Conservation (phyloP, 139 green algal genomes). For the Chlorella sp. region DNA sequence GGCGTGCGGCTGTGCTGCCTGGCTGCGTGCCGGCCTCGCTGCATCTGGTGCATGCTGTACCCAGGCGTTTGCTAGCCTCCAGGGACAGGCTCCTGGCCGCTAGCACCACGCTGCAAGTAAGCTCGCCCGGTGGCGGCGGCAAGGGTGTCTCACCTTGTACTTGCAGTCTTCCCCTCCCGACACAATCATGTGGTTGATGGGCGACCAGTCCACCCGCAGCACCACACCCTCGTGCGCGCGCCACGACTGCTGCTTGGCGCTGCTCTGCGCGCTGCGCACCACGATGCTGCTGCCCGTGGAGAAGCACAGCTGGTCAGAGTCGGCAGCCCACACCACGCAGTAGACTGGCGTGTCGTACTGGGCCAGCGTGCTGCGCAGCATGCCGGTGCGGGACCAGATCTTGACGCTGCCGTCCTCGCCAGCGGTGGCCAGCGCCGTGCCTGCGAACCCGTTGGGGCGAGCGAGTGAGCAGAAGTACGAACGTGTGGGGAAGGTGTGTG, state of each 20-base stretch:
- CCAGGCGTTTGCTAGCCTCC: neutral
- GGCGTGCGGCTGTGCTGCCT: no score
- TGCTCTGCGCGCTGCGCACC: constrained; percentile 45
- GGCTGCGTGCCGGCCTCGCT: no score
- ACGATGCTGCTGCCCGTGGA: constrained; percentile 47
- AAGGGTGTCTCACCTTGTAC: constrained; percentile 71
- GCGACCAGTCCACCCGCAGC: constrained; percentile 66
- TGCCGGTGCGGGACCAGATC: constrained; percentile 68
- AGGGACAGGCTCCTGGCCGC: neutral
- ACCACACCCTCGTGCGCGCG: constrained; percentile 44
- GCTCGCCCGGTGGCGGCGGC: neutral
- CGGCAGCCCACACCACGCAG: constrained; percentile 54
- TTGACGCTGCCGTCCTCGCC: constrained; percentile 79
- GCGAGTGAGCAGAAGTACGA: no score
- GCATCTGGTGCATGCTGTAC: neutral
- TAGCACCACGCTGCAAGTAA: neutral
- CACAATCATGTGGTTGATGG: constrained; percentile 60
- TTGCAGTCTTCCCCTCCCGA: constrained; percentile 72
- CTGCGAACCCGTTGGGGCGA: no score
- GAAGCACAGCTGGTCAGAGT: constrained; percentile 53
- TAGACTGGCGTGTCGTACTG: constrained; percentile 54
- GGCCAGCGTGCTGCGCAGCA: constrained; percentile 66
- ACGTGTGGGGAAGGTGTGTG: no score
- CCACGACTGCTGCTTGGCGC: constrained; percentile 38
- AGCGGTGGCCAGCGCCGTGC: constrained; percentile 61